These are phyloP conservation scores for Cetradonia linearis DNA, from an alignment of 495 filamentous ascomycete genomes.

Conservation along the genomic window DNA sequence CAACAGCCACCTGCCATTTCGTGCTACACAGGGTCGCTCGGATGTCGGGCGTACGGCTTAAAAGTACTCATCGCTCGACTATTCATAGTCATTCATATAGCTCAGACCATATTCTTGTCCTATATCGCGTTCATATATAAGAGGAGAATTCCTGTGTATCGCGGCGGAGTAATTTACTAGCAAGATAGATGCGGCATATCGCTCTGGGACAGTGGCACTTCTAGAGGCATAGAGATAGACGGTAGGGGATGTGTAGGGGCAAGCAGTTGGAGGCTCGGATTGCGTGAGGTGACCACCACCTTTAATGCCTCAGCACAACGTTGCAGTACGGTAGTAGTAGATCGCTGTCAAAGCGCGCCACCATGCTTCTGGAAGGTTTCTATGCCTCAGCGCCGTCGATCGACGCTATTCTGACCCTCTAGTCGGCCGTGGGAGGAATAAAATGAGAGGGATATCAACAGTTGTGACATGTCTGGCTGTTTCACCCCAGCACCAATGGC, in stretches of 20 bases:
- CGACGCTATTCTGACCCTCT: conserved; percentile 5
- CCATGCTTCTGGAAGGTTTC: conserved; percentile 8
- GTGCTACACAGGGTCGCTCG: not conserved
- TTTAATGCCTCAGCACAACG: not conserved
- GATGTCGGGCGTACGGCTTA: not conserved
- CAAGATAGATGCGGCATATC: not conserved
- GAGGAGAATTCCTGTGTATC: not conserved
- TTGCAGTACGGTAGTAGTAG: not conserved
- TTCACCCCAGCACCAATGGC: not conserved
- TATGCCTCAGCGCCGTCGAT: not conserved
- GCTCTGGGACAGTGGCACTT: not conserved
- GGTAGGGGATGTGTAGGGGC: not conserved
- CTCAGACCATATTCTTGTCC: not conserved
- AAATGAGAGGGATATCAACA: not conserved
- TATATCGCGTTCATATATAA: not conserved
- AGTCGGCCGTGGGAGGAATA: conserved; percentile 2
- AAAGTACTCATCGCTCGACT: not conserved
- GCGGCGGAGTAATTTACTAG: not conserved
- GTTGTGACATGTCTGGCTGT: not conserved
- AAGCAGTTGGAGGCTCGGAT: not conserved
- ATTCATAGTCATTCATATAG: not conserved
- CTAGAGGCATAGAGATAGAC: not conserved
- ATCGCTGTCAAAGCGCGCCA: conserved; percentile 2
- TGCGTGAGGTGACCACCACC: not conserved
- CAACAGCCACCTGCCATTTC: not conserved